Evolutionary conservation across 1,284 basidiomycete genomes (phyloP), one percentile per base, ranked within the genome.

Genomic region (Inonotus obliquus): DNA sequence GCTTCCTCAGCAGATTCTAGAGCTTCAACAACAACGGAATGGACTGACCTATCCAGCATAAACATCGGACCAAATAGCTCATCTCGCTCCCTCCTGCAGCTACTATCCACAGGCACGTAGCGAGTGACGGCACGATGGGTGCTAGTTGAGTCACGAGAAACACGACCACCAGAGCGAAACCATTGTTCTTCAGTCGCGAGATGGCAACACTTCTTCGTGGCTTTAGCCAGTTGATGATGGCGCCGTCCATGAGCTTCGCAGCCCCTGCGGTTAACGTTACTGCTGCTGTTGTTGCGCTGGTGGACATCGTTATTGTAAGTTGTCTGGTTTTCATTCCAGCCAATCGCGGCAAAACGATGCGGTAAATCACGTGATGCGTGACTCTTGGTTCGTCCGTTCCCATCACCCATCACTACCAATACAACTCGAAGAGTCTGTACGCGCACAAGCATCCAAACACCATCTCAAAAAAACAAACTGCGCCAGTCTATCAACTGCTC

Each of bases 201-300:
- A 64, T 51, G 29, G 63, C 63, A 23, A 59, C 63, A 19, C 55
- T 41, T 38, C 63, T 41, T 54, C 63, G 54, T 17, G 63, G 63
- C 52, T 64, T 64, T 32, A 64, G 35, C 59, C 59, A 64, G 56
- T 64, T 60, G 25, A 63, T 44, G 19, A 21, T 17, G 4, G 17
- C 41, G 10, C 19, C 19, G 10, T n/a, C 17, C 2, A 21, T 44
- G 17, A 21, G 41, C 19, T n/a, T 44, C 7, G 19, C 7, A 1
- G 41, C n/a, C 19, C 2, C 41, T 7, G 41, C 7, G 7, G 41
- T 6, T n/a, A 21, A 44, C n/a, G 41, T 44, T 4, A 17, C 1
- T 17, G 41, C 1, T 17, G 41, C n/a, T 17, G 17, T 21, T 21
- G 41, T n/a, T 17, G 41, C 6, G 17, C 13, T 44, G 17, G 19